Evolutionary conservation across 192 early-diverging fungal species (phyloP).

Genomic region (Endogone sp.): DNA sequence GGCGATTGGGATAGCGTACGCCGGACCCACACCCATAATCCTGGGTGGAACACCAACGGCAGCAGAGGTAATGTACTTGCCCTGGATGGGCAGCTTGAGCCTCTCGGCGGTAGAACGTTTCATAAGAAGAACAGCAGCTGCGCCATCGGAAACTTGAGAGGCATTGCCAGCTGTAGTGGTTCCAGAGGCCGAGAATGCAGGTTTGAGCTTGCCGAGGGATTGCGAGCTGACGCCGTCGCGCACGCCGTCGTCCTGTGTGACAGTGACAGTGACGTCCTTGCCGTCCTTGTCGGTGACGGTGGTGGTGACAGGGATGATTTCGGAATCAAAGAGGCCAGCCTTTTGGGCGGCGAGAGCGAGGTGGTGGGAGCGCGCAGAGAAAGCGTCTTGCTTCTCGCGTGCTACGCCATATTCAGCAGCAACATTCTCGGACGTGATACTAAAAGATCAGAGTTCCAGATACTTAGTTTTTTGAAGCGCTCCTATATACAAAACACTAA

Average conservation of each 20-base stretch:
- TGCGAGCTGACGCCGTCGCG: slow-evolving; percentile 79
- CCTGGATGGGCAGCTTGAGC: slow-evolving; percentile 79
- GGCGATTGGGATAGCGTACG: slow-evolving; percentile 87
- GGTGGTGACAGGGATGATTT: slow-evolving; percentile 83
- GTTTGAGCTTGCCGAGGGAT: slow-evolving; percentile 74
- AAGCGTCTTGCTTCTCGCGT: slow-evolving; percentile 87
- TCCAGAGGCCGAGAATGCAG: slow-evolving; percentile 86
- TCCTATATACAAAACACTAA: too few relatives aligned
- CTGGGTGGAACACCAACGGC: slow-evolving; percentile 88
- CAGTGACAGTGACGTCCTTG: slow-evolving; percentile 64
- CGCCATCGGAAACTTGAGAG: slow-evolving; percentile 98
- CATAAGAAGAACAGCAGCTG: slow-evolving; percentile 93
- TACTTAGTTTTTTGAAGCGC: too few relatives aligned
- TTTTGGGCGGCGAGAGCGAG: slow-evolving; percentile 85
- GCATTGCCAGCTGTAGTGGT: slow-evolving; percentile 92
- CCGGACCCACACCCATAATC: slow-evolving; percentile 98
- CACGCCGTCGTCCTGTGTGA: slow-evolving; percentile 90
- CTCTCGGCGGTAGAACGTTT: slow-evolving; percentile 87
- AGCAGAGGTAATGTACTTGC: slow-evolving; percentile 83
- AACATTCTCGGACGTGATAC: slow-evolving; percentile 97
- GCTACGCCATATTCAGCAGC: slow-evolving; percentile 80
- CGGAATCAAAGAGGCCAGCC: slow-evolving; percentile 85
- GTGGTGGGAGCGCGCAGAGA: slow-evolving; percentile 82
- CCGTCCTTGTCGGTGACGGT: slow-evolving; percentile 77
- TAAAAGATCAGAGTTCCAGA: too few relatives aligned